These are phyloP conservation scores for Omphalea diandra DNA, from an alignment of 441 rosid genomes.

Conservation along the genomic window DNA sequence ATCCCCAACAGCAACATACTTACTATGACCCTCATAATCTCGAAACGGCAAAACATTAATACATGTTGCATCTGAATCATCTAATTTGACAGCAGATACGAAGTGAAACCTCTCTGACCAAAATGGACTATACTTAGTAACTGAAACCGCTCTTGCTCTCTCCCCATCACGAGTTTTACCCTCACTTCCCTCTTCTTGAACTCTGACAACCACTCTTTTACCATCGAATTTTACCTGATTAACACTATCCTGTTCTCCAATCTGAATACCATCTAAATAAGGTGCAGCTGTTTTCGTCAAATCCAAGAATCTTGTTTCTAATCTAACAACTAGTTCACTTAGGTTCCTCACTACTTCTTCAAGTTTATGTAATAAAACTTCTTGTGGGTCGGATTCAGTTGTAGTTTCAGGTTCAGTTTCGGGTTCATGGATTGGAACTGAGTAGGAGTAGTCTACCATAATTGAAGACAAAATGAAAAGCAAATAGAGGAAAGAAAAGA, in stretches of 20 bases:
- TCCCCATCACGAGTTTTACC: conserved; percentile 33
- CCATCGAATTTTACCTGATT: conserved; percentile 18
- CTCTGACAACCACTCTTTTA: conserved; percentile 24
- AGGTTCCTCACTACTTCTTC: conserved; percentile 76
- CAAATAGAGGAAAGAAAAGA: conserved; percentile 35
- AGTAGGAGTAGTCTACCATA: conserved; percentile 28
- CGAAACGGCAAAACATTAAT: conserved; percentile 71
- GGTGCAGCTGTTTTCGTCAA: conserved; percentile 21
- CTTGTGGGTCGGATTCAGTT: conserved; percentile 33
- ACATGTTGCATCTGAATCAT: conserved; percentile 67
- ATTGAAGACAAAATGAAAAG: conserved; percentile 39
- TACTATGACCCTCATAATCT: conserved; percentile 77
- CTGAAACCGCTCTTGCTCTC: conserved; percentile 44
- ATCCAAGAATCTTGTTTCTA: conserved; percentile 56
- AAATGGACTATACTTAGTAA: conserved; percentile 68
- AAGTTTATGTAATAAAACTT: conserved; percentile 49
- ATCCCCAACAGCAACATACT: conserved; percentile 90
- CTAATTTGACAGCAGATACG: conserved; percentile 83
- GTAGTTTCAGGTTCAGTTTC: conserved; percentile 25
- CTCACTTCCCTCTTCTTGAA: conserved; percentile 24
- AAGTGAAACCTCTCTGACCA: conserved; percentile 96
- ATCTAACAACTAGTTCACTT: conserved; percentile 54
- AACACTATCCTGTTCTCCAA: conserved; percentile 30
- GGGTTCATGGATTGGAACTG: conserved; percentile 28
- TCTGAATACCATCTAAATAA: conserved; percentile 17